A percentile compares a stretch with the other conserved stretches of the same genome.
phyloP scores from a whole-genome alignment of 1,139 yeast species.

The Yamadazyma friedrichii region DNA sequence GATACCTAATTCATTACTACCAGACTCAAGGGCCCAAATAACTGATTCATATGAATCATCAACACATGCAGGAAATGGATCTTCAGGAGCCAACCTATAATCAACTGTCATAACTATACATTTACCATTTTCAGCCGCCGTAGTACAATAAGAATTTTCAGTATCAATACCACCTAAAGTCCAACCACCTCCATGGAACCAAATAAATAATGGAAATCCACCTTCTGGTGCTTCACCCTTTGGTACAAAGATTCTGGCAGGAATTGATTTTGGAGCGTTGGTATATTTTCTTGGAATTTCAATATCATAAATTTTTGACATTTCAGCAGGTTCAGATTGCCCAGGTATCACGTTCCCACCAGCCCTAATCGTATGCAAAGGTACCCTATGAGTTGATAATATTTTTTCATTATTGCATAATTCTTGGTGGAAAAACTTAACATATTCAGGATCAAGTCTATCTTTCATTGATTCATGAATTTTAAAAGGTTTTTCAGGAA shows the following conservation, averaged over 20 bases:
- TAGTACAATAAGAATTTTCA: constrained; percentile 47
- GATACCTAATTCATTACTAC: constrained; percentile 22
- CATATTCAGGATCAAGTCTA: constrained; percentile 30
- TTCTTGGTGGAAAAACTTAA: constrained; percentile 30
- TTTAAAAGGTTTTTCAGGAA: constrained; percentile 24
- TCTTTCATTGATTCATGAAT: constrained; percentile 22
- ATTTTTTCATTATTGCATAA: constrained; percentile 31
- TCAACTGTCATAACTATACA: constrained; percentile 42
- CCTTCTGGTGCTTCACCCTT: constrained; percentile 30
- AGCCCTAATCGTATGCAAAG: constrained; percentile 32
- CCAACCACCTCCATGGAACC: constrained; percentile 55
- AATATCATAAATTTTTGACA: constrained; percentile 31
- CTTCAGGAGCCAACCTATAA: constrained; percentile 50
- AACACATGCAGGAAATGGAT: constrained; percentile 49
- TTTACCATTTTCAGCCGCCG: constrained; percentile 33
- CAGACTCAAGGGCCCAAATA: constrained; percentile 21
- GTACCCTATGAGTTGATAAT: constrained; percentile 41
- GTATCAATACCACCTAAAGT: constrained; percentile 45
- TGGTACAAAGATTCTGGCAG: constrained; percentile 43
- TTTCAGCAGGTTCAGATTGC: constrained; percentile 28
- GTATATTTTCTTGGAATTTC: constrained; percentile 36
- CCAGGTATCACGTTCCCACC: constrained; percentile 52
- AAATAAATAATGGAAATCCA: constrained; percentile 46
- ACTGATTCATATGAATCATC: constrained; percentile 43
- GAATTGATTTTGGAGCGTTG: constrained; percentile 22